Conservation (phyloP, 75 land plant genomes). For the Sequoiadendron giganteum region DNA sequence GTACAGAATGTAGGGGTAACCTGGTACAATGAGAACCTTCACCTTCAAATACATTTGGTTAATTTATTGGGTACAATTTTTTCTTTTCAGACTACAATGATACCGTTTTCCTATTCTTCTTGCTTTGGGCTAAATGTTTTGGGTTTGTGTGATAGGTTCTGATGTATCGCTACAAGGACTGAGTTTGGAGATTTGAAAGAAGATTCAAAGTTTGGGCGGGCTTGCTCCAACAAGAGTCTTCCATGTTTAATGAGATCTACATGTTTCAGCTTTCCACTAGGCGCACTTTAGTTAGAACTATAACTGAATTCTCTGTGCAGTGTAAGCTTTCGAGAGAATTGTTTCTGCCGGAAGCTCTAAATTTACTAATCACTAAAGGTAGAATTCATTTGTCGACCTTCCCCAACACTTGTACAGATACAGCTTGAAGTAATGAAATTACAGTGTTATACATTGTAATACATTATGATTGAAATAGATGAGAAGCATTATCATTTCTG, state of each 20-base stretch:
- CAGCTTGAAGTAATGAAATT: not conserved
- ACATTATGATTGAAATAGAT: not conserved
- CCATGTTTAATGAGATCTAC: not conserved
- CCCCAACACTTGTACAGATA: conserved; percentile 1
- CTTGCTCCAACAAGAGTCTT: not conserved
- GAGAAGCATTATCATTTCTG: not conserved
- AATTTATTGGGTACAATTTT: not conserved
- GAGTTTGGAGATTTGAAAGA: not conserved
- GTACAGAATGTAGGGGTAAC: conserved; percentile 7
- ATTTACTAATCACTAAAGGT: not conserved
- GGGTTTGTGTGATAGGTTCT: not conserved
- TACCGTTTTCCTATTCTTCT: not conserved
- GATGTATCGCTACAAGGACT: conserved; percentile 12
- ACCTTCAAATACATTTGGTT: not conserved
- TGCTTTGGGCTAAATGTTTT: not conserved
- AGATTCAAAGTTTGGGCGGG: not conserved
- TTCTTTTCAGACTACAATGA: not conserved
- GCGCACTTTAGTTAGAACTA: not conserved
- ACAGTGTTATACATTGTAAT: not conserved
- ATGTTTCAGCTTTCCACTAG: not conserved
- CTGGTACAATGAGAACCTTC: conserved; percentile 10
- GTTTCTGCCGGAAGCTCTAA: not conserved
- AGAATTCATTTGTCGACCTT: not conserved
- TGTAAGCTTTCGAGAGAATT: not conserved
- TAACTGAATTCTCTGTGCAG: not conserved